phyloP scores from a whole-genome alignment of 805 yeast genomes.

The Wickerhamiella hasegawae region DNA sequence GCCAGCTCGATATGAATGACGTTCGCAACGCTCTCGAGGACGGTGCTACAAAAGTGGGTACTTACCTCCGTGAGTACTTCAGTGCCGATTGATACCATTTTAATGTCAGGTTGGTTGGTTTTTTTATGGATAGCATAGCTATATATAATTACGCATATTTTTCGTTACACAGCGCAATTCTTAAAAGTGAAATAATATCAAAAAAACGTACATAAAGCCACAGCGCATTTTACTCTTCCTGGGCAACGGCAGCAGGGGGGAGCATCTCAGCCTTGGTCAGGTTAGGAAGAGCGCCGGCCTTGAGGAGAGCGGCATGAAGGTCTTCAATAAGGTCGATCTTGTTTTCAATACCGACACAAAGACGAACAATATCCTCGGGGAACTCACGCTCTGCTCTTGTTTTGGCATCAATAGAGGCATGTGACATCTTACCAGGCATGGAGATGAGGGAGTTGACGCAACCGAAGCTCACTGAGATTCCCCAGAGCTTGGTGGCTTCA shows the following conservation, averaged over 20 bases:
- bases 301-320: constrained; percentile 49
- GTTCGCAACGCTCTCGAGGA: constrained; percentile 83
- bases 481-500: constrained; percentile 59
- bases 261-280: background rate
- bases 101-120: no score
- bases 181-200: no score
- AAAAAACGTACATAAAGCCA: no score
- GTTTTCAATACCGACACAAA: constrained; percentile 85
- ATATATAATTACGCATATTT: no score
- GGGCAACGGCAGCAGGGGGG: no score
- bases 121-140: no score
- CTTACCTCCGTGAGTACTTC: constrained; percentile 72
- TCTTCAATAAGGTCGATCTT: constrained; percentile 70
- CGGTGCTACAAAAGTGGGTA: constrained; percentile 82
- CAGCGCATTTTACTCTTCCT: no score
- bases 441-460: constrained; percentile 86
- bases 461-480: constrained; percentile 87
- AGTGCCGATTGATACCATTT: constrained; percentile 5
- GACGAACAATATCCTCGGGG: constrained; percentile 81
- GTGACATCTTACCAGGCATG: constrained; percentile 92
- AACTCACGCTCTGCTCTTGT: constrained; percentile 75
- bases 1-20: constrained; percentile 62
- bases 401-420: constrained; percentile 85
- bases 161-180: no score
- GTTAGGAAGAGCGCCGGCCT: constrained; percentile 37